Conservation (phyloP, 2,329 filamentous ascomycete genomes). For the Diaporthe vaccinii region DNA sequence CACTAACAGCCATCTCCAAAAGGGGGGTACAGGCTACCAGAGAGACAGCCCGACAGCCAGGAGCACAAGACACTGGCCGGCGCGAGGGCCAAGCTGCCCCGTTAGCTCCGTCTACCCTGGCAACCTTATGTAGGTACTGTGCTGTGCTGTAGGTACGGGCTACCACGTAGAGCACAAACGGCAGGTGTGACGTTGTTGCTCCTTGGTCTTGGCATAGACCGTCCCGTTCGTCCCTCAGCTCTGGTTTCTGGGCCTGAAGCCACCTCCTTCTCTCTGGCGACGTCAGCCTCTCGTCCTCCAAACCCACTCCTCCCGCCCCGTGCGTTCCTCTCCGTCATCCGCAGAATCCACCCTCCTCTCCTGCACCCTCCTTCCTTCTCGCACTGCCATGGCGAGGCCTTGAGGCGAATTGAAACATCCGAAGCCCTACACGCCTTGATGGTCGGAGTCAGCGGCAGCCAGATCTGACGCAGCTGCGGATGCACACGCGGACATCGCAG, state of each 20-base stretch:
- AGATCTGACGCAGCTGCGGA: constrained; percentile 28
- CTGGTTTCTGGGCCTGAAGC: neutral
- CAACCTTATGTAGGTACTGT: neutral
- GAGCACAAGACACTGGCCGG: neutral
- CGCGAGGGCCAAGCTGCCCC: neutral
- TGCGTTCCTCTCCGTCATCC: constrained; percentile 11
- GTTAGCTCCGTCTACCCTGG: neutral
- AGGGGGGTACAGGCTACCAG: constrained; percentile 5
- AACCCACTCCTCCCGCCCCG: constrained; percentile 20
- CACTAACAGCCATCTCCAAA: constrained; percentile 15
- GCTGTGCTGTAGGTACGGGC: neutral
- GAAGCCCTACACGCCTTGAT: neutral
- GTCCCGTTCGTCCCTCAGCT: constrained; percentile 14
- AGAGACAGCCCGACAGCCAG: neutral
- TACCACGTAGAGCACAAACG: neutral
- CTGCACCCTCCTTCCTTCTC: neutral
- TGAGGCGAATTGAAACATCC: constrained; percentile 22
- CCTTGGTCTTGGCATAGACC: constrained; percentile 9
- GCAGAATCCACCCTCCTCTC: constrained; percentile 5
- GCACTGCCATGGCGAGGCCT: constrained; percentile 28
- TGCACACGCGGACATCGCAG: neutral
- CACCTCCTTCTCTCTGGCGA: constrained; percentile 26
- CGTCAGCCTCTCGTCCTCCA: constrained; percentile 5
- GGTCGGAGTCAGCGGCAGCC: constrained; percentile 29
- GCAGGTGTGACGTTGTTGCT: constrained; percentile 32